These are phyloP conservation scores for Pseudomassariella vexata DNA, from an alignment of 2,329 filamentous ascomycete genomes.

Conservation along the genomic window DNA sequence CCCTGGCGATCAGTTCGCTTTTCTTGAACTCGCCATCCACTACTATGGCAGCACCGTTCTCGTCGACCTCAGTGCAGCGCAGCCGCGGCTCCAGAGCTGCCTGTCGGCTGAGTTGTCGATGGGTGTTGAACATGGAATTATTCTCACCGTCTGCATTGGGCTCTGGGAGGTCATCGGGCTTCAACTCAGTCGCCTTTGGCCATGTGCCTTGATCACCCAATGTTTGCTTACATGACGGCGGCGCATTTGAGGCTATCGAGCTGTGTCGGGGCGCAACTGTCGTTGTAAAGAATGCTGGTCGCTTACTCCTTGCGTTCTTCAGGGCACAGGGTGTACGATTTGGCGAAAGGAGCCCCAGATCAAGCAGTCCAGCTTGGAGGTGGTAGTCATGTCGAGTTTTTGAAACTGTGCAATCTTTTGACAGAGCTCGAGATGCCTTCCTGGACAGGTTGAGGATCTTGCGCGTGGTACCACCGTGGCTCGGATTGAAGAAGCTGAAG, in stretches of 20 bases:
- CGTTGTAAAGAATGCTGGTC: conserved; percentile 9
- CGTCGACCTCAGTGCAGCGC: conserved; percentile 91
- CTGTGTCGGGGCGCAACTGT: conserved; percentile 18
- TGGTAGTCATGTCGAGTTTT: conserved; percentile 6
- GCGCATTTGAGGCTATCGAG: conserved; percentile 19
- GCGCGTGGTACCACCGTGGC: conserved; percentile 18
- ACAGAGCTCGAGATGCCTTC: conserved; percentile 17
- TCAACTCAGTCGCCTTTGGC: conserved; percentile 35
- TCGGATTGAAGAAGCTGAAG: conserved; percentile 43
- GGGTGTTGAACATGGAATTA: conserved; percentile 60
- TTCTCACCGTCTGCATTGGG: conserved; percentile 54
- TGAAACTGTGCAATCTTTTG: conserved; percentile 8
- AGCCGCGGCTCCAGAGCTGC: conserved; percentile 79
- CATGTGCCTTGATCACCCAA: conserved; percentile 37
- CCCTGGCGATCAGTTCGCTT: conserved; percentile 92
- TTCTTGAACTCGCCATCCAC: conserved; percentile 97
- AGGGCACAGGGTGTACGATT: conserved; percentile 7
- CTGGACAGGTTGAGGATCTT: conserved; percentile 16
- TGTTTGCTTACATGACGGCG: conserved; percentile 40
- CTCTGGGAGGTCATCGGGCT: conserved; percentile 53
- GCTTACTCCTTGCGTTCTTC: conserved; percentile 6
- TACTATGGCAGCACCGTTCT: conserved; percentile 83
- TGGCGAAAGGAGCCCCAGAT: conserved; percentile 15
- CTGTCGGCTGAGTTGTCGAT: conserved; percentile 66
- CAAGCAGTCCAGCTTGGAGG: conserved; percentile 17